Percentiles rank a stretch among this genome's conserved stretches.
Evolutionary conservation across 768 basidiomycete species (phyloP).

Genomic region (Amanita pallidorosea): DNA sequence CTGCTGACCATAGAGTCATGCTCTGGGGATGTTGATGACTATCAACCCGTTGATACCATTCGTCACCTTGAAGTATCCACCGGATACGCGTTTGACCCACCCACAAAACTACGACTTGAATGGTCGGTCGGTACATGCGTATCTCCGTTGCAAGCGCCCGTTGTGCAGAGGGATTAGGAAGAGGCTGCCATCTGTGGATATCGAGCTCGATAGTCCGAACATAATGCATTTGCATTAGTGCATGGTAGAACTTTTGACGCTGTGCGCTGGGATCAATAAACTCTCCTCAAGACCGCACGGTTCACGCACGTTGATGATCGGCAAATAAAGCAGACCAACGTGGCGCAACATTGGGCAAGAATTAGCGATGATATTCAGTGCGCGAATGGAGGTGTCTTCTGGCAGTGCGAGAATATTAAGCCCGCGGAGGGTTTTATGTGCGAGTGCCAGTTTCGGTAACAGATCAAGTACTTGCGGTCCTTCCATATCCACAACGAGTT

Average conservation of each 20-base stretch:
- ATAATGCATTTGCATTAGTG: constrained; percentile 16
- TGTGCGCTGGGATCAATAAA: constrained; percentile 8
- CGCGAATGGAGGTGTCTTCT: constrained; percentile 13
- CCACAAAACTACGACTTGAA: constrained; percentile 21
- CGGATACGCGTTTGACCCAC: constrained; percentile 13
- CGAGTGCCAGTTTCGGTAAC: constrained; percentile 18
- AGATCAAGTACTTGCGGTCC: constrained; percentile 18
- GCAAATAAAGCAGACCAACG: constrained; percentile 19
- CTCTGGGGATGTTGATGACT: constrained; percentile 1
- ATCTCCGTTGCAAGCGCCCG: constrained; percentile 22
- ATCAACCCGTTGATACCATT: constrained; percentile 4
- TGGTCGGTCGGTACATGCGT: constrained; percentile 18
- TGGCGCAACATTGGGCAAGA: constrained; percentile 16
- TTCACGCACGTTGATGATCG: constrained; percentile 15
- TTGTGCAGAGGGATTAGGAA: constrained; percentile 14
- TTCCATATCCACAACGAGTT: constrained; percentile 29
- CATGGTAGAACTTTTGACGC: constrained; percentile 18
- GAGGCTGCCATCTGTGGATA: constrained; percentile 18
- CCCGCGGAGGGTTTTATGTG: constrained; percentile 15
- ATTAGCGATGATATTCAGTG: constrained; percentile 13
- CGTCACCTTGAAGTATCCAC: constrained; percentile 12
- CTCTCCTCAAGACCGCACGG: background rate
- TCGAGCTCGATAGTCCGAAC: constrained; percentile 24
- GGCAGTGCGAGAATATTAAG: constrained; percentile 21
- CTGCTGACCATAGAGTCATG: background rate